These are phyloP conservation scores for Poronia punctata DNA, from an alignment of 495 filamentous ascomycete species.

Conservation along the genomic window DNA sequence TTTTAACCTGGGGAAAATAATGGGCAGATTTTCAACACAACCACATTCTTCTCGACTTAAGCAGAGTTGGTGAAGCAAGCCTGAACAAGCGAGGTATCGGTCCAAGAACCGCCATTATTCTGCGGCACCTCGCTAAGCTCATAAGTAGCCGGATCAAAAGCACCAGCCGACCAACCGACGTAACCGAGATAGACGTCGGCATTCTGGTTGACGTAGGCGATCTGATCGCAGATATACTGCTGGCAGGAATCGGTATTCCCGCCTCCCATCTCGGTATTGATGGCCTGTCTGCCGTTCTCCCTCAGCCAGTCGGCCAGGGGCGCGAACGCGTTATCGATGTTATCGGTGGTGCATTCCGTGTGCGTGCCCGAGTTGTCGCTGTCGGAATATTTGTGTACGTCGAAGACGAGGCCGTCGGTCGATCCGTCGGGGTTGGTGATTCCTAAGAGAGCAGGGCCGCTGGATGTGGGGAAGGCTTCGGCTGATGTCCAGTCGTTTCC, in stretches of 20 bases:
- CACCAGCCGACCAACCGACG: conserved; percentile 46
- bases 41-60: neutral
- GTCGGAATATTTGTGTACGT: conserved; percentile 49
- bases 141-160: conserved; percentile 31
- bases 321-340: conserved; percentile 37
- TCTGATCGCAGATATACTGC: conserved; percentile 30
- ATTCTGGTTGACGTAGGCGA: conserved; percentile 35
- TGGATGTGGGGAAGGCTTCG: conserved; percentile 34
- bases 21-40: neutral
- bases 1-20: too few relatives aligned
- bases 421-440: conserved; percentile 46
- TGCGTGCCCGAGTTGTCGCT: conserved; percentile 47
- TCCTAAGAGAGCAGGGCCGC: conserved; percentile 35
- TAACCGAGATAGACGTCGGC: conserved; percentile 48
- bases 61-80: conserved; percentile 20
- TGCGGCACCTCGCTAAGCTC: conserved; percentile 38
- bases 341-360: conserved; percentile 42
- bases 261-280: conserved; percentile 47
- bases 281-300: conserved; percentile 40
- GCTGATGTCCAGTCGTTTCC: conserved; percentile 42
- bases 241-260: conserved; percentile 39
- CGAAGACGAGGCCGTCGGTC: conserved; percentile 46
- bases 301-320: conserved; percentile 42
- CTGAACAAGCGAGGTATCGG: conserved; percentile 36
- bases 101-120: conserved; percentile 29